phyloP scores from a whole-genome alignment of 805 yeast species.

The Lachancea meyersii region DNA sequence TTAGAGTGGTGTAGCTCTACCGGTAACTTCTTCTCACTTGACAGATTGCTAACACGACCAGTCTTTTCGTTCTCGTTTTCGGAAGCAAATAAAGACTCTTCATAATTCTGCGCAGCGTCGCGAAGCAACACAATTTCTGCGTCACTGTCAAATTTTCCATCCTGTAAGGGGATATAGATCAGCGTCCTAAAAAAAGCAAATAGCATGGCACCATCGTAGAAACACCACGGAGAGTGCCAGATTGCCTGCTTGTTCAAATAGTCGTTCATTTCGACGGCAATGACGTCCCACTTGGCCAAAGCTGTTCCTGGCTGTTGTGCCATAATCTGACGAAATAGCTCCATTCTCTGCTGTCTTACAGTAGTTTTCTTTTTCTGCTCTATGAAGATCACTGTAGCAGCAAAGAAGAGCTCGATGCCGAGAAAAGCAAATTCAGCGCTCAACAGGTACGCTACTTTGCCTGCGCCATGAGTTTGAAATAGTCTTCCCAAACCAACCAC shows the following conservation, averaged over 20 bases:
- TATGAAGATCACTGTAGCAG: background rate
- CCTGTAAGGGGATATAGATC: background rate
- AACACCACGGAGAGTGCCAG: constrained; percentile 8
- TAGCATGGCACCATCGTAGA: constrained; percentile 11
- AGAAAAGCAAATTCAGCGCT: background rate
- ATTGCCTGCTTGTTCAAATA: constrained; percentile 4
- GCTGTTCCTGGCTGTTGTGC: constrained; percentile 8
- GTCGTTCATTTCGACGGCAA: constrained; percentile 9
- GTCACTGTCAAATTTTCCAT: background rate
- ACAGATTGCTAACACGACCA: background rate
- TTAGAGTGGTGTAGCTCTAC: background rate
- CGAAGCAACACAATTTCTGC: background rate
- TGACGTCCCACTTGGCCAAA: constrained; percentile 7
- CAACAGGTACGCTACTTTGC: background rate
- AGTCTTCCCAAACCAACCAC: background rate
- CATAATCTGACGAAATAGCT: constrained; percentile 2
- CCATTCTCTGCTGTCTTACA: background rate
- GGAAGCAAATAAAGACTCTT: background rate
- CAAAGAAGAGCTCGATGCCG: background rate
- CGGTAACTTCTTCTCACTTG: background rate
- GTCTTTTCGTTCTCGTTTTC: background rate
- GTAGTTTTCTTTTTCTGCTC: constrained; percentile 14
- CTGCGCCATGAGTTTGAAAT: background rate
- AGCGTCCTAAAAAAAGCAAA: background rate
- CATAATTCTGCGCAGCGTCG: background rate